Evolutionary conservation across 257 asterid species (phyloP), one percentile per base, ranked within the genome.

Genomic region (Apocynum venetum): DNA sequence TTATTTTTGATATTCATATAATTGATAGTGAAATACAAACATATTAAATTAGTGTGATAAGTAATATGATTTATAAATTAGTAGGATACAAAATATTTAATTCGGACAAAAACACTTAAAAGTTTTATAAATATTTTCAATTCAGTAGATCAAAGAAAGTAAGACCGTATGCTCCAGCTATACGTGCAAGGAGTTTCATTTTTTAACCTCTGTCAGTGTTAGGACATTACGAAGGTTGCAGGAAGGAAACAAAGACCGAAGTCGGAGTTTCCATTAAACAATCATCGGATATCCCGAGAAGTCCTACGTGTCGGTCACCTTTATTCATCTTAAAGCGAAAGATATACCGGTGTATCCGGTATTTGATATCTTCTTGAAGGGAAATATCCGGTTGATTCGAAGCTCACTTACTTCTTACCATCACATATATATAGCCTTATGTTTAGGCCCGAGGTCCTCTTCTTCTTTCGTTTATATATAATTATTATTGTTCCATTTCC

Each of bases 281-380:
- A 19, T 8, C 17, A 55, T 83, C 93, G 93, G 93, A 85, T 73
- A 67, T 84, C 83, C 89, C 91, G 48, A 89, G 77, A 81, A 79
- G 59, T 84, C 92, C 80, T 71, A 88, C 95, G 89, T 89, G 97
- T 76, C 90, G 85, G 89, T 87, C 83, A 85, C 88, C 87, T 70
- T 67, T 82, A 78, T 46, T 77, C 73, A 1, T 81, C 79, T 8
- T 79, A 17, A 86, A 78, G 51, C 12, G 75, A 68, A 75, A 38
- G 8, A 15, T 52, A 41, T 14, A 82, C 86, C 83, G 60, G 79
- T 44, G 41, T 31, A 71, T 83, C 85, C 84, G 65, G 86, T 76
- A 70, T 44, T 25, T 63, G 80, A 60, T 25, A 53, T 52, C 68
- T 82, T 49, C 8, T 52, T 80, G 40, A 82, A 82, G 83, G 88